Evolutionary conservation across 1,139 yeast species (phyloP).

Genomic region (Pichia sp.): DNA sequence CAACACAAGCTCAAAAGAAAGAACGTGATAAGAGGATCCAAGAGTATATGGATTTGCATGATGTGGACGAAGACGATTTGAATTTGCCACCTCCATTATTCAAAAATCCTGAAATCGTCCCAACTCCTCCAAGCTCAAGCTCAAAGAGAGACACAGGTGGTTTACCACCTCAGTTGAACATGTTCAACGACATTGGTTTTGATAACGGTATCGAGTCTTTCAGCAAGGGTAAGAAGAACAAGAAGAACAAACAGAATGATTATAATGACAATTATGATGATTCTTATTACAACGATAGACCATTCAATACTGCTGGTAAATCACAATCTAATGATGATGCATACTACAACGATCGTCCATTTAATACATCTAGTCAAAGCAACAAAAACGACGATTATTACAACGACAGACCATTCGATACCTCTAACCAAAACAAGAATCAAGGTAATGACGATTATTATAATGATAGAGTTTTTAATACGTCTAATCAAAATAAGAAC

Average conservation of each 20-base stretch:
- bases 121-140: neutral
- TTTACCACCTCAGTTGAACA: constrained; percentile 6
- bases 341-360: too few relatives aligned
- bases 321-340: too few relatives aligned
- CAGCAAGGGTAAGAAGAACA: neutral
- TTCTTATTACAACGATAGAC: constrained; percentile 2
- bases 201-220: neutral
- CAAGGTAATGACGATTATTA: too few relatives aligned
- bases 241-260: neutral
- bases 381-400: too few relatives aligned
- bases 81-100: constrained; percentile 11
- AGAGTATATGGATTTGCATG: constrained; percentile 1
- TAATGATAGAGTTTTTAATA: too few relatives aligned
- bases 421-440: too few relatives aligned
- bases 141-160: neutral
- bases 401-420: too few relatives aligned
- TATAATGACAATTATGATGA: neutral
- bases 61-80: constrained; percentile 6
- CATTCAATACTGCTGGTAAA: constrained; percentile 4
- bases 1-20: constrained; percentile 13
- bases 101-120: constrained; percentile 1
- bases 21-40: constrained; percentile 1
- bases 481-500: too few relatives aligned
- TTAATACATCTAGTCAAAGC: too few relatives aligned
- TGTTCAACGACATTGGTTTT: neutral